These are phyloP conservation scores for Aureobasidium sp. DNA, from an alignment of 2,329 filamentous ascomycete species.

Conservation along the genomic window DNA sequence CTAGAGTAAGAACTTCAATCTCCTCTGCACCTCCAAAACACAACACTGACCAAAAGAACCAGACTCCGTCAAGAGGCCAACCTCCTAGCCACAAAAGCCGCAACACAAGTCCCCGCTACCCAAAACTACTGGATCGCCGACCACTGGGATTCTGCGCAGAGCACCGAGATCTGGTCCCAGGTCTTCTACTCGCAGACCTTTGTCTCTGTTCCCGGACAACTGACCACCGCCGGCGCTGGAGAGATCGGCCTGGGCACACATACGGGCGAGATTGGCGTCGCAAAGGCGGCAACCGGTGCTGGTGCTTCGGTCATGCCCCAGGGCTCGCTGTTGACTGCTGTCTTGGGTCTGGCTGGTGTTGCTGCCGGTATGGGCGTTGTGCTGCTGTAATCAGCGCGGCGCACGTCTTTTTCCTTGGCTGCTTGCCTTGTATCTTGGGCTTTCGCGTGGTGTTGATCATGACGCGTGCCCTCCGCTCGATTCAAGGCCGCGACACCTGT, in stretches of 20 bases:
- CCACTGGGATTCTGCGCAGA: conserved; percentile 6
- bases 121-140: conserved; percentile 13
- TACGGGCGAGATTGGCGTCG: conserved; percentile 9
- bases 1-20: not conserved
- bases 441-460: not conserved
- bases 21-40: not conserved
- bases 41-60: not conserved
- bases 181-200: conserved; percentile 29
- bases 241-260: conserved; percentile 26
- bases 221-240: conserved; percentile 22
- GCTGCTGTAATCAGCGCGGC: not conserved
- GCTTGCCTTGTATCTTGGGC: not conserved
- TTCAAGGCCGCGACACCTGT: not conserved
- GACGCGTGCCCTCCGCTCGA: not conserved
- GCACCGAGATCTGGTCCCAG: conserved; percentile 20
- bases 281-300: not conserved
- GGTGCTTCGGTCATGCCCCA: not conserved
- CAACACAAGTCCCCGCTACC: not conserved
- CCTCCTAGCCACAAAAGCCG: conserved; percentile 2
- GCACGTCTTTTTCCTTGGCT: not conserved
- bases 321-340: conserved; percentile 2
- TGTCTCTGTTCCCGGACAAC: conserved; percentile 24
- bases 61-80: conserved; percentile 4
- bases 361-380: conserved; percentile 9
- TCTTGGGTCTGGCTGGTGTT: not conserved